Evolutionary conservation across 768 basidiomycete genomes (phyloP).

Genomic region (Chlorophyllum brunneum): DNA sequence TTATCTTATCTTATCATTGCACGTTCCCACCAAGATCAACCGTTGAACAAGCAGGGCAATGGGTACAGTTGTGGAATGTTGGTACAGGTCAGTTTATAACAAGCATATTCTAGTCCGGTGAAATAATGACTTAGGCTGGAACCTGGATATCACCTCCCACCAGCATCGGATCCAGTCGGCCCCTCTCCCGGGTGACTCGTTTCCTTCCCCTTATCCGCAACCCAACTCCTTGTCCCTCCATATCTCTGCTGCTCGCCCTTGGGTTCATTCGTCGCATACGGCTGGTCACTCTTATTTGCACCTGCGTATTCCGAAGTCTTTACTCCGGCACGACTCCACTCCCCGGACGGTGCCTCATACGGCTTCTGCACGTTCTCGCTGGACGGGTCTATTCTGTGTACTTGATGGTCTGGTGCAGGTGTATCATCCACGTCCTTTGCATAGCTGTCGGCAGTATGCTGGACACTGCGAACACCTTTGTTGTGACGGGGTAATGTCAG

Average conservation of each 20-base stretch:
- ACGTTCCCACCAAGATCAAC: neutral
- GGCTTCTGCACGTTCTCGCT: conserved; percentile 19
- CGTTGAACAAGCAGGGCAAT: neutral
- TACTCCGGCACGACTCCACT: conserved; percentile 8
- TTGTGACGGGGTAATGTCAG: neutral
- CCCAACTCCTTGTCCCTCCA: conserved; percentile 5
- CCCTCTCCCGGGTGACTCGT: conserved; percentile 13
- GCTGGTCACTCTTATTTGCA: neutral
- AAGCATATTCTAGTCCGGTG: too few species aligned
- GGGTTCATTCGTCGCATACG: conserved; percentile 1
- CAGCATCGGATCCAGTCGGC: conserved; percentile 6
- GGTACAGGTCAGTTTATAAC: too few species aligned
- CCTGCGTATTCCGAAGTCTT: conserved; percentile 2
- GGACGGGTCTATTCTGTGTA: conserved; percentile 19
- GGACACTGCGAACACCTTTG: neutral
- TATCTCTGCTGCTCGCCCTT: neutral
- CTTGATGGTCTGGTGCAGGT: conserved; percentile 15
- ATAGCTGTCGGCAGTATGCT: conserved; percentile 20
- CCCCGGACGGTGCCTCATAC: conserved; percentile 11
- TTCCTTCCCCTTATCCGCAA: conserved; percentile 4
- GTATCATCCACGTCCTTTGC: conserved; percentile 19
- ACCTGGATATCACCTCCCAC: conserved; percentile 6
- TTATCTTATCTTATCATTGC: conserved; percentile 7
- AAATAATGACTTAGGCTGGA: too few species aligned
- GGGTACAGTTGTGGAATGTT: too few species aligned